Evolutionary conservation across 2,329 filamentous ascomycete genomes (phyloP).

Genomic region (Nakataea oryzae): DNA sequence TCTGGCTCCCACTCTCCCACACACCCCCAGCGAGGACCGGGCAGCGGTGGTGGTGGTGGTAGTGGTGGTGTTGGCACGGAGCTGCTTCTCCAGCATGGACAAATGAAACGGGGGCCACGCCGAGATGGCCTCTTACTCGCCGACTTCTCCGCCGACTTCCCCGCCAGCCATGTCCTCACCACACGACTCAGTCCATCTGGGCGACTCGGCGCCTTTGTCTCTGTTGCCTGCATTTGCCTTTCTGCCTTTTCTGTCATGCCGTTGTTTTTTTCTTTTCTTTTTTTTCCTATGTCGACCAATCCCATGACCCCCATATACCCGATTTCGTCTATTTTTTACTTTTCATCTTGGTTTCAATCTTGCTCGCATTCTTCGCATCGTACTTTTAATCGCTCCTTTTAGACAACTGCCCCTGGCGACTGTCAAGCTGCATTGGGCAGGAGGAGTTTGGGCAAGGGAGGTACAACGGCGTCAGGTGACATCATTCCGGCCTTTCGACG

Average conservation of each 20-base stretch:
- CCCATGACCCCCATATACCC: not conserved
- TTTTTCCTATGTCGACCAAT: not conserved
- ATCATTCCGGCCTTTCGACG: not conserved
- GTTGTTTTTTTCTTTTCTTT: not conserved
- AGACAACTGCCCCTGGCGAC: too few species aligned
- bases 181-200: not conserved
- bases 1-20: too few species aligned
- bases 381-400: not conserved
- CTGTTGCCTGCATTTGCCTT: not conserved
- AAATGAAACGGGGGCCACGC: not conserved
- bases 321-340: not conserved
- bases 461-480: not conserved
- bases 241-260: not conserved
- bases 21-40: too few species aligned
- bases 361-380: too few species aligned
- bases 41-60: too few species aligned
- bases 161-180: too few species aligned
- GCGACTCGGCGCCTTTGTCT: not conserved
- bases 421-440: too few species aligned
- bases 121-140: not conserved
- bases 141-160: not conserved
- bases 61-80: too few species aligned
- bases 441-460: not conserved
- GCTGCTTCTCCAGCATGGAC: not conserved
- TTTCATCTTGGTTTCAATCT: not conserved